These are phyloP conservation scores for Amaranthus palmeri DNA, from an alignment of 148 eudicot genomes.

Conservation along the genomic window DNA sequence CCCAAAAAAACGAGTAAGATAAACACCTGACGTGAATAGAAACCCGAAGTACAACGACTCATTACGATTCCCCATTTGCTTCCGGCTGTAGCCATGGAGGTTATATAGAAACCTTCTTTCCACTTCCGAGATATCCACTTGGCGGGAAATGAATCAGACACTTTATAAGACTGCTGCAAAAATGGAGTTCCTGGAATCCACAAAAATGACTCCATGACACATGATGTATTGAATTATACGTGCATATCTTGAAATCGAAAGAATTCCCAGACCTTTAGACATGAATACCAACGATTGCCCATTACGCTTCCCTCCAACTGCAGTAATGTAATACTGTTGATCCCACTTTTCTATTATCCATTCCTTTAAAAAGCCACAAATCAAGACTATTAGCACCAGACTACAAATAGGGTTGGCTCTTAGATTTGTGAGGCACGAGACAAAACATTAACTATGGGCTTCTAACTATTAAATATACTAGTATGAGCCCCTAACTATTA, in stretches of 20 bases:
- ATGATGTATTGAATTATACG: not conserved
- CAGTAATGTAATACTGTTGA: slow-evolving; percentile 73
- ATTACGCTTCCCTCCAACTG: slow-evolving; percentile 69
- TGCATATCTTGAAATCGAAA: not conserved
- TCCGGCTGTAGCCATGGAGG: slow-evolving; percentile 92
- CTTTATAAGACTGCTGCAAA: slow-evolving; percentile 91
- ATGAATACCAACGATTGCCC: slow-evolving; percentile 84
- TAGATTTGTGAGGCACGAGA: no score
- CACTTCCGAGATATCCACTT: slow-evolving; percentile 94
- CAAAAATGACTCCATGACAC: not conserved
- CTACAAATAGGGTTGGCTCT: not conserved
- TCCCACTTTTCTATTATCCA: slow-evolving; percentile 99
- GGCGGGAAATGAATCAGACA: slow-evolving; percentile 84
- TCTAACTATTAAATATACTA: no score
- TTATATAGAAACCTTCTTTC: slow-evolving; percentile 84
- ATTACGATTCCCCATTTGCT: slow-evolving; percentile 86
- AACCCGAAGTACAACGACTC: slow-evolving; percentile 60
- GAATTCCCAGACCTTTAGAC: slow-evolving; percentile 60
- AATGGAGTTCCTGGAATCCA: slow-evolving; percentile 56
- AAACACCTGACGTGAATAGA: slow-evolving; percentile 6
- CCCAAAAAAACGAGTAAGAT: not conserved
- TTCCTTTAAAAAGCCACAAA: slow-evolving; percentile 37
- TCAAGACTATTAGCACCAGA: not conserved
- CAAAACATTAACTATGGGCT: no score
- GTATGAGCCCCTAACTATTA: no score